Conservation (phyloP, 2,329 filamentous ascomycete genomes). For the Neofusicoccum sp. region DNA sequence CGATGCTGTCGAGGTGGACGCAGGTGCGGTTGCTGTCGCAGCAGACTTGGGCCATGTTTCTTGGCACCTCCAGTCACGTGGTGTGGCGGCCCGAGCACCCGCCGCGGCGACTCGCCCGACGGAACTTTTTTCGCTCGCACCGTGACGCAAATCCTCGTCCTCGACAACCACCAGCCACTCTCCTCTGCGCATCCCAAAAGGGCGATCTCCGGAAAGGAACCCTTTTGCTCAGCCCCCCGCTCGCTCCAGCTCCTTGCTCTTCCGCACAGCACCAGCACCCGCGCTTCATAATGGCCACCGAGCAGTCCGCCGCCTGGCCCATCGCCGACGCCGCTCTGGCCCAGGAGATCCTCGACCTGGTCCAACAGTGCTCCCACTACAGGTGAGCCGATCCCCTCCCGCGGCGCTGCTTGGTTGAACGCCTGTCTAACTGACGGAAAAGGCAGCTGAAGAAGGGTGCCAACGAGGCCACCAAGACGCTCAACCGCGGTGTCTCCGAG, state of each 20-base stretch:
- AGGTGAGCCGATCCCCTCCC: slow-evolving; percentile 15
- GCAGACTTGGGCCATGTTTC: slow-evolving; percentile 15
- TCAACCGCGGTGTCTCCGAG: slow-evolving; percentile 88
- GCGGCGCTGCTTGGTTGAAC: neutral
- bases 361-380: slow-evolving; percentile 25
- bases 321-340: slow-evolving; percentile 49
- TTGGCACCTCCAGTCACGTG: slow-evolving; percentile 13
- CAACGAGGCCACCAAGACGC: slow-evolving; percentile 75
- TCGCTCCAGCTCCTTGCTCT: neutral
- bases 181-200: slow-evolving; percentile 28
- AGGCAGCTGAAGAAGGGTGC: slow-evolving; percentile 82
- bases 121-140: slow-evolving; percentile 11
- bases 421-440: slow-evolving; percentile 20
- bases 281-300: slow-evolving; percentile 10
- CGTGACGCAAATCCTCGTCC: neutral
- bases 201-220: slow-evolving; percentile 47
- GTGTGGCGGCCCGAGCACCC: neutral
- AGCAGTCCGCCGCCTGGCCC: slow-evolving; percentile 30
- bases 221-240: slow-evolving; percentile 30
- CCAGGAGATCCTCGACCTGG: slow-evolving; percentile 46
- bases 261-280: slow-evolving; percentile 10
- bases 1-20: slow-evolving; percentile 6
- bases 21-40: slow-evolving; percentile 14
- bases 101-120: neutral
- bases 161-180: neutral